A percentile compares a stretch with the other conserved stretches of the same genome.
Evolutionary conservation across 495 filamentous ascomycete species (phyloP).

Genomic region (Wilcoxina mikolae): DNA sequence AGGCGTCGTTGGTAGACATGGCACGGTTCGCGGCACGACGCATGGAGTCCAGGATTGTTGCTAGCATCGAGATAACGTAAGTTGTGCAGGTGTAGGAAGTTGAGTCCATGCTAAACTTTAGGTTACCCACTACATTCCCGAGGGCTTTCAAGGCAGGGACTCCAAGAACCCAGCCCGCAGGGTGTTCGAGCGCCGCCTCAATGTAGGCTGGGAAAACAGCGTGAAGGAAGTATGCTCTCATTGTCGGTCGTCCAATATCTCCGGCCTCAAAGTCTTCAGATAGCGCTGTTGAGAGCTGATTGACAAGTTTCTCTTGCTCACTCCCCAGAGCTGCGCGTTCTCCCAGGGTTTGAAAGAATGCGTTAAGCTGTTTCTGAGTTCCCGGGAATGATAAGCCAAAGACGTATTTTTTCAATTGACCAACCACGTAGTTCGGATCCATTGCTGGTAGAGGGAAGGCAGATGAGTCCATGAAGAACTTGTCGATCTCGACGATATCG

Average conservation of each 20-base stretch:
- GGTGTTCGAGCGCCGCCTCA: conserved; percentile 35
- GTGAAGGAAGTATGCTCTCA: conserved; percentile 44
- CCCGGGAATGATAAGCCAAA: conserved; percentile 40
- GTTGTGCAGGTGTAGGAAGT: conserved; percentile 33
- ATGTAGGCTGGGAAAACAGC: conserved; percentile 54
- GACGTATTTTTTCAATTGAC: conserved; percentile 48
- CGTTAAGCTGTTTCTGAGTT: conserved; percentile 42
- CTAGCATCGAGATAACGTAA: conserved; percentile 35
- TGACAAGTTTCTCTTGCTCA: conserved; percentile 45
- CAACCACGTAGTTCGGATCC: conserved; percentile 57
- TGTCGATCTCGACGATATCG: conserved; percentile 47
- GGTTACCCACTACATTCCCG: conserved; percentile 32
- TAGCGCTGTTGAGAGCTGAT: conserved; percentile 45
- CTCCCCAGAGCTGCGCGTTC: conserved; percentile 47
- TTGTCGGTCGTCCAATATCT: conserved; percentile 32
- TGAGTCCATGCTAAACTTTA: conserved; percentile 39
- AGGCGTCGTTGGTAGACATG: conserved; percentile 31
- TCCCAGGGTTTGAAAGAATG: conserved; percentile 49
- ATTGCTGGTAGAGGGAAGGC: conserved; percentile 49
- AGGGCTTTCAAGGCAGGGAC: conserved; percentile 42
- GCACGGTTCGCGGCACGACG: conserved; percentile 26
- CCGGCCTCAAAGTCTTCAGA: conserved; percentile 37
- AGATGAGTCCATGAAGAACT: conserved; percentile 52
- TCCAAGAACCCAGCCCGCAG: conserved; percentile 45
- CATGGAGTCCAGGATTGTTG: conserved; percentile 32